Conservation (phyloP, 73 alveolate genomes). For the Stentor roeselii region DNA sequence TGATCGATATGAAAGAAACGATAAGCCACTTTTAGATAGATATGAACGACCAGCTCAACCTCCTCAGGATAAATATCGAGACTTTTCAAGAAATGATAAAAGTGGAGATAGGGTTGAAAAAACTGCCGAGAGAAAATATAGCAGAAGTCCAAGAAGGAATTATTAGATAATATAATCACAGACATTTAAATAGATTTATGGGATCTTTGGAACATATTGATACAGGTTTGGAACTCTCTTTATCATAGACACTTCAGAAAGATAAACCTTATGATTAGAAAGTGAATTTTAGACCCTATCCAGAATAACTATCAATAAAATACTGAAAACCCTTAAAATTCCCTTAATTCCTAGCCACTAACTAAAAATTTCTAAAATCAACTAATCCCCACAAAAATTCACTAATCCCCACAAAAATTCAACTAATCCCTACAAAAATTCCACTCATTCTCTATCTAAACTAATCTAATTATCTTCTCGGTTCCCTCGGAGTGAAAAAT, state of each 20-base stretch:
- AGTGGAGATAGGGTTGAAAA: no score
- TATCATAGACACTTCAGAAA: background rate
- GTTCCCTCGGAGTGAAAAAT: background rate
- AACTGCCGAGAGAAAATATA: no score
- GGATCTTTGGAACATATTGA: background rate
- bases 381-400: background rate
- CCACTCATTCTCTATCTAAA: background rate
- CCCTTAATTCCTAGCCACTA: background rate
- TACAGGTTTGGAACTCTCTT: background rate
- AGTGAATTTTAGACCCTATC: background rate
- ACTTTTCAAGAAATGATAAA: no score
- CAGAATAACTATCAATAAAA: background rate
- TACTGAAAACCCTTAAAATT: background rate
- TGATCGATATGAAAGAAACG: background rate
- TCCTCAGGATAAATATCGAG: no score
- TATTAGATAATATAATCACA: no score
- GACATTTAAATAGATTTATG: no score
- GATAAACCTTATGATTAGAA: background rate
- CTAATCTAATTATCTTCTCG: background rate
- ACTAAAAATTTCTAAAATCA: background rate
- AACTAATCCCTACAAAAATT: conserved; percentile 35
- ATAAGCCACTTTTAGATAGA: no score
- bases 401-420: conserved; percentile 1
- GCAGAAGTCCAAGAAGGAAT: no score
- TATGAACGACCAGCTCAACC: no score